Conservation (phyloP, 108 stramenopile species). For the Fistulifera solaris region DNA sequence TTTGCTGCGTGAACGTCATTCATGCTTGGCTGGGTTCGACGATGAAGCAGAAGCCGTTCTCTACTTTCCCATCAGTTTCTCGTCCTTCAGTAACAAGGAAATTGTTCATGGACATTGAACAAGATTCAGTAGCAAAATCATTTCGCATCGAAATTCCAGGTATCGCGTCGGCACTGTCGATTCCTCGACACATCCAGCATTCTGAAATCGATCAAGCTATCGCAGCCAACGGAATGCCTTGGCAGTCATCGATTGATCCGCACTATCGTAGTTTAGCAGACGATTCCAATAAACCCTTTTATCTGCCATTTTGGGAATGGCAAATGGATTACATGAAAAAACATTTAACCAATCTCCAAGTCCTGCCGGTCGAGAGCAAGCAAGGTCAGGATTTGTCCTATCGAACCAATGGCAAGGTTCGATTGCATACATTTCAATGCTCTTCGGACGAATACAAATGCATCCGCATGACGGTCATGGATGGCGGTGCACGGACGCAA, state of each 20-base stretch:
- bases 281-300: constrained; percentile 21
- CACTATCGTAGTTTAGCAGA: neutral
- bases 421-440: constrained; percentile 50
- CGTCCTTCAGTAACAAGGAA: too few species aligned
- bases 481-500: constrained; percentile 43
- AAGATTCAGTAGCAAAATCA: too few species aligned
- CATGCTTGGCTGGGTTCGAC: too few species aligned
- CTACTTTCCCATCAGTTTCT: too few species aligned
- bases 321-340: constrained; percentile 50
- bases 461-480: constrained; percentile 55
- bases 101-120: too few species aligned
- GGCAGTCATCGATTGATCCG: constrained; percentile 16
- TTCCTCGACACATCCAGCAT: too few species aligned
- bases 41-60: too few species aligned
- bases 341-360: constrained; percentile 49
- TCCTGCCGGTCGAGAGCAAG: constrained; percentile 25
- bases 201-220: too few species aligned
- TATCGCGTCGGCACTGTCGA: too few species aligned
- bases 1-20: too few species aligned
- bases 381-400: constrained; percentile 37
- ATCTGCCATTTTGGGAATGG: constrained; percentile 78
- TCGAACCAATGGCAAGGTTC: constrained; percentile 11
- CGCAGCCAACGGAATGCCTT: constrained; percentile 13
- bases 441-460: constrained; percentile 23
- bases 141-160: too few species aligned